phyloP scores from a whole-genome alignment of 768 basidiomycete species.

The Symmetrospora coprosmae region DNA sequence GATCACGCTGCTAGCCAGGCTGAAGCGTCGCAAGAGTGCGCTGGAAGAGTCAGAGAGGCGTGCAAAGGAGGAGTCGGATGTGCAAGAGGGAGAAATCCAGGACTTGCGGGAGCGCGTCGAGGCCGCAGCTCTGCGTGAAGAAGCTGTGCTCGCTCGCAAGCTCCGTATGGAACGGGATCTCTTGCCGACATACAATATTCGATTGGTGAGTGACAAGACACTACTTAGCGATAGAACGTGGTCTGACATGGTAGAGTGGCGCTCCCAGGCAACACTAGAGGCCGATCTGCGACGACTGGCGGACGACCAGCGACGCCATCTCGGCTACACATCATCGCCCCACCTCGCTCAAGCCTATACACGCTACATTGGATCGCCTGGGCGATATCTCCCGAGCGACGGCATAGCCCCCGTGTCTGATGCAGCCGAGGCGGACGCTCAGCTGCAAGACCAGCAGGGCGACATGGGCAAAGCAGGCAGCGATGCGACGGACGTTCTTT shows the following conservation, averaged over 20 bases:
- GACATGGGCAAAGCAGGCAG: no score
- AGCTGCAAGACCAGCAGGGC: no score
- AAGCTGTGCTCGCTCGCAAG: conserved; percentile 16
- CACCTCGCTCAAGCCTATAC: no score
- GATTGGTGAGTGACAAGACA: not conserved
- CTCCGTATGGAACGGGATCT: conserved; percentile 12
- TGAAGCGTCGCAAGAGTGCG: not conserved
- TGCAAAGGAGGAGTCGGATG: conserved; percentile 2
- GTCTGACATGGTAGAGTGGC: not conserved
- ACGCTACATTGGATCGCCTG: no score
- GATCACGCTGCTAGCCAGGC: not conserved
- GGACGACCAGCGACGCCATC: conserved; percentile 9
- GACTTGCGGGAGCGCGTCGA: conserved; percentile 4
- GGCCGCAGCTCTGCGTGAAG: conserved; percentile 2
- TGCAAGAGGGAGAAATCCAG: conserved; percentile 14
- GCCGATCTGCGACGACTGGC: conserved; percentile 6
- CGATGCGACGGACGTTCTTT: no score
- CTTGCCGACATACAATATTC: conserved; percentile 12
- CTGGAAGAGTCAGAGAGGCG: not conserved
- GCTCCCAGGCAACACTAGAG: conserved; percentile 18
- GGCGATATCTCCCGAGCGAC: no score
- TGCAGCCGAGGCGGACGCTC: no score
- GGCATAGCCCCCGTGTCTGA: no score
- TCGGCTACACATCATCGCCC: no score
- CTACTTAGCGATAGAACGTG: not conserved